Percentiles rank a stretch among this genome's conserved stretches.
Conservation (phyloP, 2,329 filamentous ascomycete species). For the Nannizzia gypsea region DNA sequence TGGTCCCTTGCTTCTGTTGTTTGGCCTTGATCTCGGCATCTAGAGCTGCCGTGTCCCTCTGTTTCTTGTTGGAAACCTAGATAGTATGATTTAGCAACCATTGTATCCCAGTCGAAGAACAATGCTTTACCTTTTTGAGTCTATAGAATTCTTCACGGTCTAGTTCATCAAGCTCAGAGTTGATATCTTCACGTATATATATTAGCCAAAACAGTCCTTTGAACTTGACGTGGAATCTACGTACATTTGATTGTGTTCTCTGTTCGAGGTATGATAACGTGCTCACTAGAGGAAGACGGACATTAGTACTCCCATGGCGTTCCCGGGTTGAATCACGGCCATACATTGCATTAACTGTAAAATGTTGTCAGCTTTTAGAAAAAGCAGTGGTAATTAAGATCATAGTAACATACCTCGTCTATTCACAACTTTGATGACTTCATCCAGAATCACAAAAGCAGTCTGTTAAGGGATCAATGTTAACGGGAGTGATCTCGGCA, state of each 20-base stretch:
- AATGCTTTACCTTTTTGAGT: slow-evolving; percentile 60
- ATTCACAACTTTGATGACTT: slow-evolving; percentile 99
- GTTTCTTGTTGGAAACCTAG: slow-evolving; percentile 66
- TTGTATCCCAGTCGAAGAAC: background rate
- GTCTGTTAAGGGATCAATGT: slow-evolving; percentile 43
- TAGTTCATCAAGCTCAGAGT: slow-evolving; percentile 92
- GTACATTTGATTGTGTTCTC: slow-evolving; percentile 98
- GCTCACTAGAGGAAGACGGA: slow-evolving; percentile 26
- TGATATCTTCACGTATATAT: slow-evolving; percentile 57
- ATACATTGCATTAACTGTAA: slow-evolving; percentile 78
- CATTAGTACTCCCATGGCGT: background rate
- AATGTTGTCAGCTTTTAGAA: slow-evolving; percentile 7
- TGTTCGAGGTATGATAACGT: slow-evolving; percentile 85
- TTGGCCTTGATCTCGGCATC: slow-evolving; percentile 67
- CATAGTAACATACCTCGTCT: slow-evolving; percentile 54
- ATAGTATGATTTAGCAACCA: background rate
- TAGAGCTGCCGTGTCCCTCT: slow-evolving; percentile 58
- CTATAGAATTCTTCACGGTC: slow-evolving; percentile 98
- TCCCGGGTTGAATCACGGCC: slow-evolving; percentile 20
- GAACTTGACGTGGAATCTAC: slow-evolving; percentile 16
- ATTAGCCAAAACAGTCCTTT: slow-evolving; percentile 6
- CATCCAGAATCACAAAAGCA: slow-evolving; percentile 93
- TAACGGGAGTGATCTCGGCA: background rate
- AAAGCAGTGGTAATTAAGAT: background rate
- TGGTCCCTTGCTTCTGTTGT: slow-evolving; percentile 39